Percentiles rank a stretch among this genome's conserved stretches.
Evolutionary conservation across 2,329 filamentous ascomycete genomes (phyloP).

Genomic region (Penicillium glabrum): DNA sequence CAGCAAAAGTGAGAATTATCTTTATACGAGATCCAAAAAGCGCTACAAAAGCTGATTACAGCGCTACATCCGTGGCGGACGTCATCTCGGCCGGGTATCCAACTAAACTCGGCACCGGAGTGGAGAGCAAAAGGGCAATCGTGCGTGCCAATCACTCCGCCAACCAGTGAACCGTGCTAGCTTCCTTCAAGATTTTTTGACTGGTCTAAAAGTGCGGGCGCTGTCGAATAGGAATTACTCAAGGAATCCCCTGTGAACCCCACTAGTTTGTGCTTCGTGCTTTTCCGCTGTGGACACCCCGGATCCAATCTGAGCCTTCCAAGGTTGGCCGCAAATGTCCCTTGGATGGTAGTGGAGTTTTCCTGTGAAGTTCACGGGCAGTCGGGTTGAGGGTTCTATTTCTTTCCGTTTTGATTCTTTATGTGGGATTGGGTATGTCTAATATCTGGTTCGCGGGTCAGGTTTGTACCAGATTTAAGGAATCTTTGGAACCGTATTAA

Average conservation of each 20-base stretch:
- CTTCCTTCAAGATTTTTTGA: neutral
- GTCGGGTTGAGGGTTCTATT: neutral
- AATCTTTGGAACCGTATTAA: neutral
- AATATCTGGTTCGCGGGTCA: neutral
- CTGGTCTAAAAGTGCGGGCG: neutral
- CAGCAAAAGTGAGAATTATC: neutral
- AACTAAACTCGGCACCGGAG: conserved; percentile 1
- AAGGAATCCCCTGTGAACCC: conserved; percentile 6
- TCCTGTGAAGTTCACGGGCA: neutral
- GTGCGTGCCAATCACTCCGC: conserved; percentile 11
- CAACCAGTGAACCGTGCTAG: conserved; percentile 7
- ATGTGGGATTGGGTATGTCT: neutral
- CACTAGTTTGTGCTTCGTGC: conserved; percentile 19
- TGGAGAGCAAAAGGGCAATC: conserved; percentile 5
- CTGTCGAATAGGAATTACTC: neutral
- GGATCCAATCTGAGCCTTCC: conserved; percentile 16
- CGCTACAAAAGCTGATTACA: neutral
- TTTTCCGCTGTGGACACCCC: conserved; percentile 19
- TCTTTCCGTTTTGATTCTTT: neutral
- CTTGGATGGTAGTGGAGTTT: conserved; percentile 7
- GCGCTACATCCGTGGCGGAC: neutral
- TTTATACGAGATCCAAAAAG: neutral
- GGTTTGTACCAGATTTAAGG: neutral
- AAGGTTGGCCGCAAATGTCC: conserved; percentile 4
- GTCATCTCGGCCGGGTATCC: conserved; percentile 11